Evolutionary conservation across 2,329 filamentous ascomycete species (phyloP).

Genomic region (Neofusicoccum sp.): DNA sequence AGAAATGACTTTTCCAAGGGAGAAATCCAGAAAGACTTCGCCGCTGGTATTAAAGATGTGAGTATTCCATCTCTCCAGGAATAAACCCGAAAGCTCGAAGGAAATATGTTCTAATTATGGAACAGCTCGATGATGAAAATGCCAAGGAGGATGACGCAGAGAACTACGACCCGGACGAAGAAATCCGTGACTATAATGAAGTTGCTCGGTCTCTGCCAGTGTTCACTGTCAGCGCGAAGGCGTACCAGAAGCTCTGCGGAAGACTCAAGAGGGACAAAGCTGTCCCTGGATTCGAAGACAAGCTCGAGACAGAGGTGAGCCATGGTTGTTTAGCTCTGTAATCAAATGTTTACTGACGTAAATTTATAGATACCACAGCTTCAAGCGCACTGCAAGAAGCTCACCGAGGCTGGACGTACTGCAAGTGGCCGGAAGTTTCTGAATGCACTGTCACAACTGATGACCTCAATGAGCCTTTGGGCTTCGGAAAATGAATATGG

Average conservation of each 20-base stretch:
- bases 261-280: constrained; percentile 53
- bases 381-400: constrained; percentile 57
- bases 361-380: constrained; percentile 50
- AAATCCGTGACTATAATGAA: constrained; percentile 57
- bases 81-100: too few species aligned
- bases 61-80: too few species aligned
- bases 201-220: constrained; percentile 58
- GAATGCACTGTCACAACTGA: constrained; percentile 49
- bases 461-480: constrained; percentile 56
- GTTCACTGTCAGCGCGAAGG: constrained; percentile 63
- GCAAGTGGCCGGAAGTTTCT: constrained; percentile 51
- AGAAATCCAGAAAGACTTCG: constrained; percentile 59
- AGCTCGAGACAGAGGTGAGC: constrained; percentile 53
- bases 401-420: constrained; percentile 53
- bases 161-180: constrained; percentile 55
- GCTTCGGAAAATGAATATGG: constrained; percentile 43
- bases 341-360: not conserved
- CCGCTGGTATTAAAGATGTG: constrained; percentile 52
- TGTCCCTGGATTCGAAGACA: constrained; percentile 52
- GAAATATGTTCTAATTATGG: too few species aligned
- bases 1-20: constrained; percentile 57
- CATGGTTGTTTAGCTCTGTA: too few species aligned
- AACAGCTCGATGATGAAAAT: constrained; percentile 56
- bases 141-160: constrained; percentile 54
- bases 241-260: constrained; percentile 62